Base-by-base conservation (phyloP, 345 rosid genomes). In the Mangifera indica region DNA sequence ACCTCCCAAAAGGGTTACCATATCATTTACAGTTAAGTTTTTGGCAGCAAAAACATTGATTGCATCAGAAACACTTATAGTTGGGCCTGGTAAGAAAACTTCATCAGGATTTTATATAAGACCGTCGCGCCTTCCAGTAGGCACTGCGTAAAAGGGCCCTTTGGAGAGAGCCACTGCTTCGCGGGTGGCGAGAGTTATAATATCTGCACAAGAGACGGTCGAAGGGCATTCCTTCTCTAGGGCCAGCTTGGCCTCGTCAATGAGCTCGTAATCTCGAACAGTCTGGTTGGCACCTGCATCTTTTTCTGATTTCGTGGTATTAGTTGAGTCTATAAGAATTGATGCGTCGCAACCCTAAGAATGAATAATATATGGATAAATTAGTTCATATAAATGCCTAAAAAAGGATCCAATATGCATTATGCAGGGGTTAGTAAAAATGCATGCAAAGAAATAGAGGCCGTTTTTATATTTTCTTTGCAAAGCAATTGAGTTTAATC, bases 341-440 rank as follows among this genome's bases (percentile, higher is more conserved):
- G 98, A 93, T 37, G 93, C 97, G 32, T 93, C 97, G 11, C 97
- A 93, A 4, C 95, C 98, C 93, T 87, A 44, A 63, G 57, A n/a
- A 51, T 22, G 61, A 13, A 18, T 3, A 10, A 1, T 9, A 68
- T 55, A 9, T 22, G 32, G 7, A 9, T 7, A 37, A 37, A 37
- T 37, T 37, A 37, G 42, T 29, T 29, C n/a, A 29, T 1, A 29
- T 1, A 29, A 29, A 29, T 3, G 3, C 32, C 42, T 37, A 6
- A 37, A 37, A 5, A 37, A 37, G 42, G 42, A 37, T 37, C 42
- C 42, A 6, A 37, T 37, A 37, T 37, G 42, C 42, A 37, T 37
- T 7, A 5, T 37, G 42, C 42, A 37, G 42, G 7, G 42, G 7
- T 37, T 37, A 37, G 42, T 37, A 37, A 6, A 37, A 37, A 37